A percentile compares a stretch with the other conserved stretches of the same genome.
Conservation (phyloP, 108 stramenopile genomes). For the Stephanodiscus triporus region DNA sequence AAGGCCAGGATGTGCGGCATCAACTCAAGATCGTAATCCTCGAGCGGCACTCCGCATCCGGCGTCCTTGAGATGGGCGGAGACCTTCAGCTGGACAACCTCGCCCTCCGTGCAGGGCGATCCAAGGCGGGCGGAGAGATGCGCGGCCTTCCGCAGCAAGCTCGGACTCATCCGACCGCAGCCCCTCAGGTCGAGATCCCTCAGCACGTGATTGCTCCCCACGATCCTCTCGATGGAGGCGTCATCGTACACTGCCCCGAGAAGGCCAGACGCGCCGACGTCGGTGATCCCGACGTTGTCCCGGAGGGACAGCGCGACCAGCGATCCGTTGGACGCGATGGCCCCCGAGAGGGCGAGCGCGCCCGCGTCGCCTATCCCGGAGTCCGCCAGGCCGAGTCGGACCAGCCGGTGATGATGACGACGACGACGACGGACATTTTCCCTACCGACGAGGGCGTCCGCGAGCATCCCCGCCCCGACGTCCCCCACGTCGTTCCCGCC, state of each 20-base stretch:
- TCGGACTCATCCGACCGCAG: constrained; percentile 5
- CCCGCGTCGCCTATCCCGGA: constrained; percentile 54
- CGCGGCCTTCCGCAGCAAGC: background rate
- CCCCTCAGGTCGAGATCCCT: constrained; percentile 26
- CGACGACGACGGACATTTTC: no score
- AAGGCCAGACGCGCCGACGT: constrained; percentile 19
- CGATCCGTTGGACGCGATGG: constrained; percentile 12
- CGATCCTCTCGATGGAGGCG: constrained; percentile 17
- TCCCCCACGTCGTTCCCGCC: constrained; percentile 55
- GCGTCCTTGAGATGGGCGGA: constrained; percentile 1
- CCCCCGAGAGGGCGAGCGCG: constrained; percentile 22
- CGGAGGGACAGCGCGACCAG: constrained; percentile 17
- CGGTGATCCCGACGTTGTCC: constrained; percentile 18
- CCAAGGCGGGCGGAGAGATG: background rate
- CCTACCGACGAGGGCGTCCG: constrained; percentile 34
- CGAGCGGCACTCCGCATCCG: constrained; percentile 1
- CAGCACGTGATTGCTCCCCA: constrained; percentile 28
- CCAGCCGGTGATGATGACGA: constrained; percentile 25
- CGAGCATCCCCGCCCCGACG: constrained; percentile 44
- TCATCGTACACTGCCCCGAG: constrained; percentile 17
- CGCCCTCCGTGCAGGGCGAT: background rate
- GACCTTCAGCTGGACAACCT: constrained; percentile 11
- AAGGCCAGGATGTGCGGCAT: constrained; percentile 19
- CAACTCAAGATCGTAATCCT: constrained; percentile 12
- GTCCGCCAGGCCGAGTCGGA: constrained; percentile 46